Base-by-base conservation (phyloP, 768 basidiomycete species). In the Tricholoma saponaceum region DNA sequence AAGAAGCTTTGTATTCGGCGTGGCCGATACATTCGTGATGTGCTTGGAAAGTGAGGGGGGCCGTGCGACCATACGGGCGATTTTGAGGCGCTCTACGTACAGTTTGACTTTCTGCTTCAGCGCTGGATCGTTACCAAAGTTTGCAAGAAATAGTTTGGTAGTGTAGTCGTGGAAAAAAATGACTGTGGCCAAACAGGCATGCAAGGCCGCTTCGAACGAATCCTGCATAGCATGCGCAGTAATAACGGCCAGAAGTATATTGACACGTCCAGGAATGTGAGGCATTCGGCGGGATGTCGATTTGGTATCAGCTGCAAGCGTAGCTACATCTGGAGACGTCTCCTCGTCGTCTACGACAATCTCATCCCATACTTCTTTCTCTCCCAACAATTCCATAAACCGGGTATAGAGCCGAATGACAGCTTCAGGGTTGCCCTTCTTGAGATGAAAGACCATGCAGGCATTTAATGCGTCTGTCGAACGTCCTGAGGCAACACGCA, bases 161-260 rank as follows among this genome's bases (percentile, higher is more conserved):
- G 70, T 69, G 41, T 62, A 67, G 22, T 61, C 61, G 16, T 72
- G 63, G 33, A 84, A 61, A 1, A 70, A 76, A 46, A 75, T 66
- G 16, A 69, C 70, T 1, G 73, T 74, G 18, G 70, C 62, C 7
- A 83, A 60, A 57, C 72, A 83, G 4, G 68, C 65, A 43, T 70
- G 68, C 49, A 90, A 64, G 2, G 88, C 86, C 30, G 68, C 75
- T n/a, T 70, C 63, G 61, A 91, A 89, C n/a, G 78, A 74, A 63
- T 82, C 72, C 28, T 74, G 70, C 66, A 84, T 78, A 4, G 86
- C 85, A 66, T 83, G 72, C 14, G 90, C 90, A 20, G 82, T 74
- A n/a, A 83, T 70, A 5, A 76, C 83, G 10, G 76, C 76, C 30
- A 87, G 74, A 23, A 87, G 70, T 30, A 85, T 58, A 0, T 72